Conservation (phyloP, 176 grass and related monocot genomes). For the Zea mays region Zm-B73-REFERENCE-NAM-5.0 NC_050099.1:235701501-235702000, state of each 20-base stretch:
- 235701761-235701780: slow-evolving; percentile 92
- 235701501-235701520: neutral
- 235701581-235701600: slow-evolving; percentile 96
- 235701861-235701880: slow-evolving; percentile 93
- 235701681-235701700: slow-evolving; percentile 87
- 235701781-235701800: slow-evolving; percentile 96
- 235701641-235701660: slow-evolving; percentile 86
- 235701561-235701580: slow-evolving; percentile 34
- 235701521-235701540: slow-evolving; percentile 13
- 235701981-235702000: slow-evolving; percentile 95
- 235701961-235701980: slow-evolving; percentile 97
- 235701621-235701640: slow-evolving; percentile 88
- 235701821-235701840: slow-evolving; percentile 88
- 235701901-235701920: slow-evolving; percentile 97
- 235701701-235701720: slow-evolving; percentile 97
- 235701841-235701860: slow-evolving; percentile 96
- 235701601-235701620: slow-evolving; percentile 88
- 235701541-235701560: slow-evolving; percentile 18
- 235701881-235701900: slow-evolving; percentile 94
- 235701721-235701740: slow-evolving; percentile 90
- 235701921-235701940: slow-evolving; percentile 96
- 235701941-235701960: slow-evolving; percentile 95
- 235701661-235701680: slow-evolving; percentile 91
- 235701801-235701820: slow-evolving; percentile 95
- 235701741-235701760: slow-evolving; percentile 97